Evolutionary conservation across 208 protist species (phyloP), one percentile per base, ranked within the genome.

Genomic region (Leishmania lainsoni): DNA sequence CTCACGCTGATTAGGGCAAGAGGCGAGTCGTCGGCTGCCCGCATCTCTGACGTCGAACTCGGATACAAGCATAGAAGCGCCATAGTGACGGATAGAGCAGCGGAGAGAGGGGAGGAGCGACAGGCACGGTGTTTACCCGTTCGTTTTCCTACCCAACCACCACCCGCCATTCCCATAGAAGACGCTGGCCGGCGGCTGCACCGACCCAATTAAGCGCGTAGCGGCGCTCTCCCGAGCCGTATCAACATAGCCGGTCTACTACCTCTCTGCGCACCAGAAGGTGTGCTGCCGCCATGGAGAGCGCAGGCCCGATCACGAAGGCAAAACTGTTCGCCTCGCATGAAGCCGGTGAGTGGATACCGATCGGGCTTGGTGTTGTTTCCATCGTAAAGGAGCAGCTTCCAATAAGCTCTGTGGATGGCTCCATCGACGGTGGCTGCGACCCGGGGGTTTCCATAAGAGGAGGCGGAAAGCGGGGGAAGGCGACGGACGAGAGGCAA

Each of bases 251-350:
- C 35, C 17, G 29, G n/a, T n/a, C n/a, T 48, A 14, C 65, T 70
- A 14, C 26, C 65, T n/a, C 39, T 52, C 22, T 22, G 20, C n/a
- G 22, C n/a, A 5, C 56, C 70, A 3, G 70, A 16, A 22, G 70
- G 12, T 45, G 49, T 42, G 14, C 12, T 9, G n/a, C 5, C 26
- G 49, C 32, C 5, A 80, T 81, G 80, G 83, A 81, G 26, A 72
- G 42, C 45, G 26, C 16, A 29, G 88, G 88, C 1, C 83, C 86
- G 48, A 84, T 94, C 32, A 95, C 93, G 6, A 95, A 95, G 80
- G 93, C 91, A n/a, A n/a, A n/a, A n/a, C n/a, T n/a, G n/a, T n/a
- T n/a, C n/a, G n/a, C n/a, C n/a, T n/a, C n/a, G n/a, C n/a, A n/a
- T n/a, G n/a, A n/a, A n/a, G n/a, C n/a, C n/a, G n/a, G n/a, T n/a